phyloP scores from a whole-genome alignment of 495 filamentous ascomycete genomes.

The Penicillium lagena region DNA sequence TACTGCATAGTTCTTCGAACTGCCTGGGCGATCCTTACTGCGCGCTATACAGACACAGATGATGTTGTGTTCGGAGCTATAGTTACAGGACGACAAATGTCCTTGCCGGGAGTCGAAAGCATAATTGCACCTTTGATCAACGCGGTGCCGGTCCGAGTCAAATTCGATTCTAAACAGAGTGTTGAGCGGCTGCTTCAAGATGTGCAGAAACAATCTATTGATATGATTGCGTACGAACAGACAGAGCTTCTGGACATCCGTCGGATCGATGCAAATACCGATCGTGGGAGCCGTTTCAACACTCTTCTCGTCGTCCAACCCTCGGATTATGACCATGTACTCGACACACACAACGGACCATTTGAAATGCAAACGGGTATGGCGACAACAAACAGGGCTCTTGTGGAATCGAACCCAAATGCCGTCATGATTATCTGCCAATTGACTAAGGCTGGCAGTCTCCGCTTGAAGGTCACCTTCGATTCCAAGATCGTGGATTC shows the following conservation, averaged over 20 bases:
- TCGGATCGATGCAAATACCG: constrained; percentile 40
- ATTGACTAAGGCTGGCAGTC: too few species aligned
- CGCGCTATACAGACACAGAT: constrained; percentile 6
- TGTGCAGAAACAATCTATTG: neutral
- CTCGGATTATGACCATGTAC: constrained; percentile 12
- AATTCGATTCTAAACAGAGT: too few species aligned
- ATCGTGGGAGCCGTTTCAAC: constrained; percentile 48
- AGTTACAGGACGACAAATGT: neutral
- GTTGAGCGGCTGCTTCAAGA: neutral
- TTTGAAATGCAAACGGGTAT: neutral
- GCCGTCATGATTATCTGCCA: too few species aligned
- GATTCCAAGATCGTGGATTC: neutral
- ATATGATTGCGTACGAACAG: constrained; percentile 13
- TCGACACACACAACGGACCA: neutral
- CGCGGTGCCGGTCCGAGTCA: too few species aligned
- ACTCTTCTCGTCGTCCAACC: constrained; percentile 44
- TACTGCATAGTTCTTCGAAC: too few species aligned
- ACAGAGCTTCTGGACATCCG: constrained; percentile 31
- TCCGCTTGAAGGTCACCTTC: neutral
- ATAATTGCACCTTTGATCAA: neutral
- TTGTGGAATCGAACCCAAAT: too few species aligned
- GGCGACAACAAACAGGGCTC: too few species aligned
- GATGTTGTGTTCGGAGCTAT: neutral
- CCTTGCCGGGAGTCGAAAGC: neutral
- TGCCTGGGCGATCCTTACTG: too few species aligned